Base-by-base conservation (phyloP, 164 flowering plant species). In the Buxus sempervirens region DNA sequence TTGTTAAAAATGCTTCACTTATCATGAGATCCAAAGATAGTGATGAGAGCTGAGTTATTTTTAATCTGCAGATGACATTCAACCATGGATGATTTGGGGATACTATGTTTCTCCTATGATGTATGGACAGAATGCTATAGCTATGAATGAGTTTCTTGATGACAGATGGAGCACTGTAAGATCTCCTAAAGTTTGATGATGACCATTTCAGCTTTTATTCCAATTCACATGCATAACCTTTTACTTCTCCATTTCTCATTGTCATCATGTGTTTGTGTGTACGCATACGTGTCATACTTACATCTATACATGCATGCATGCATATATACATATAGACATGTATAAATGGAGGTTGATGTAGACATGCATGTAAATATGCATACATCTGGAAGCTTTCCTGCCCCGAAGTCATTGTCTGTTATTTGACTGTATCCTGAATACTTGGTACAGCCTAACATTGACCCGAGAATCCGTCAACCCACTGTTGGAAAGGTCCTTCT, bases 101-200 rank as follows among this genome's bases (percentile, higher is more conserved):
- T 76, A 73, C 71, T 82, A 77, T 68, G 28, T 67, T 59, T 81
- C 84, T 67, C 87, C 84, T 1, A 81, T 83, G 86, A 80, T 76
- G 76, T 82, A 87, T 72, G 91, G 87, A 45, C 89, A 83, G 66
- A 85, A 84, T 72, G 91, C 91, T 38, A 76, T 86, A 13, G 81
- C 71, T 60, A 72, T 86, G 24, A 79, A 77, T 51, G 90, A 86
- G 66, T 86, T 84, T 73, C 87, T 85, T 15, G 87, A 83, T 64
- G 67, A 79, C 3, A 82, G 88, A 78, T 84, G 90, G 90, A 79
- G 65, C 67, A 64, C 66, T 10, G 90, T 84, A 76, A 75, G 79
- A 22, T 64, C 42, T 63, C 60, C 4, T 58, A 58, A 27, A 51
- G 24, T 14, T 42, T 55, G 20, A 42, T 1, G 2, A 18, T 45